A percentile compares a stretch with the other conserved stretches of the same genome.
Evolutionary conservation across 306 rosid genomes (phyloP).

Genomic region (Herpetospermum pedunculosum): DNA sequence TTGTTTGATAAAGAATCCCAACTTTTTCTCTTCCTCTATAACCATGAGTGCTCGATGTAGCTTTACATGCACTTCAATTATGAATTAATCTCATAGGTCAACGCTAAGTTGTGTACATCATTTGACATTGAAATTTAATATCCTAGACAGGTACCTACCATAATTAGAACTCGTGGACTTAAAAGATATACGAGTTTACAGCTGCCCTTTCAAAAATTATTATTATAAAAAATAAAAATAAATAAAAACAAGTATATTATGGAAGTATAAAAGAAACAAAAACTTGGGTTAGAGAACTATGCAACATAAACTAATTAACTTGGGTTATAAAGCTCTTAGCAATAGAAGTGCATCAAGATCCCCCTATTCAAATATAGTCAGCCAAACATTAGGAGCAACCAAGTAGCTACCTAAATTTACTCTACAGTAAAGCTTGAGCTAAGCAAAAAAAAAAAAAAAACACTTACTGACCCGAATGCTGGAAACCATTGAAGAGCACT

Average conservation of each 20-base stretch:
- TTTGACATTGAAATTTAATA: neutral
- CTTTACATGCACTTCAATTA: neutral
- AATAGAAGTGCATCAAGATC: neutral
- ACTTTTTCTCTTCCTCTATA: neutral
- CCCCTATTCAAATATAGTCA: neutral
- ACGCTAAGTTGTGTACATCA: neutral
- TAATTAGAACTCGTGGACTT: neutral
- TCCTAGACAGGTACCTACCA: neutral
- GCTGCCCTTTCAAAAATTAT: neutral
- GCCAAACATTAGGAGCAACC: neutral
- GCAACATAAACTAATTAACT: neutral
- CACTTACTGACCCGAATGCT: constrained; percentile 53
- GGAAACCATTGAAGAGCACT: constrained; percentile 95
- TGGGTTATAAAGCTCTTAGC: neutral
- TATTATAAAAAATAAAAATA: neutral
- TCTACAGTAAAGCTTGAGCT: neutral
- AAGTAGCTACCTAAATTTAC: neutral
- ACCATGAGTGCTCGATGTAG: neutral
- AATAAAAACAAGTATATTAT: neutral
- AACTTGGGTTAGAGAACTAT: neutral
- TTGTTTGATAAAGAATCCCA: neutral
- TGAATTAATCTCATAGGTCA: neutral
- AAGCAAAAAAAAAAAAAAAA: neutral
- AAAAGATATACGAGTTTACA: neutral
- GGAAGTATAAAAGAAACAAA: neutral